phyloP scores from a whole-genome alignment of 148 eudicot genomes.

The Drosera capensis region DNA sequence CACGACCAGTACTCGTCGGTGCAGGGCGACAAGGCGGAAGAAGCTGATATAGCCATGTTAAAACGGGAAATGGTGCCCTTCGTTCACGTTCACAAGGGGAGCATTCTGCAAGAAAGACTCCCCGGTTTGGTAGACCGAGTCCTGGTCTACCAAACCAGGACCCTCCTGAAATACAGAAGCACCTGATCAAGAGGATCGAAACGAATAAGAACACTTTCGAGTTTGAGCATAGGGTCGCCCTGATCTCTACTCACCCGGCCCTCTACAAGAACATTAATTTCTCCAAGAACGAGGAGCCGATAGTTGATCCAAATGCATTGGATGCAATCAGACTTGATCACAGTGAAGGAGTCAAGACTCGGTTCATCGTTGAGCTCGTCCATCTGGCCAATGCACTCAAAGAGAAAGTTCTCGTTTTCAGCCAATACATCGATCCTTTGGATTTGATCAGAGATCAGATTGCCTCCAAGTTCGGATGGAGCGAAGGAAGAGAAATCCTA shows the following conservation, averaged over 20 bases:
- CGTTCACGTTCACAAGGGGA: slow-evolving; percentile 60
- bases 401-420: slow-evolving; percentile 56
- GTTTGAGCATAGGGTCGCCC: slow-evolving; percentile 12
- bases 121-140: slow-evolving; percentile 39
- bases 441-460: slow-evolving; percentile 22
- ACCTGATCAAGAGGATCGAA: slow-evolving; percentile 6
- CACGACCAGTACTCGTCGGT: too few relatives aligned
- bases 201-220: slow-evolving; percentile 1
- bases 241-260: slow-evolving; percentile 59
- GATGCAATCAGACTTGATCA: slow-evolving; percentile 14
- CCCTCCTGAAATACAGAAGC: slow-evolving; percentile 36
- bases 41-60: slow-evolving; percentile 20
- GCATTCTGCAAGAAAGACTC: slow-evolving; percentile 29
- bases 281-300: slow-evolving; percentile 3
- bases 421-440: slow-evolving; percentile 40
- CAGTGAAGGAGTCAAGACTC: slow-evolving; percentile 39
- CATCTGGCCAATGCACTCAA: slow-evolving; percentile 21
- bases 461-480: slow-evolving; percentile 23
- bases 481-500: slow-evolving; percentile 25
- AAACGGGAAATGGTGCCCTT: slow-evolving; percentile 33
- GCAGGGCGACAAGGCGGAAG: too few relatives aligned
- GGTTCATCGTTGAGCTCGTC: slow-evolving; percentile 37
- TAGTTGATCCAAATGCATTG: too few relatives aligned
- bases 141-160: slow-evolving; percentile 26
- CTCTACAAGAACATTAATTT: slow-evolving; percentile 5